Conservation (phyloP, 2,329 filamentous ascomycete species). For the Bipolaris oryzae region DNA sequence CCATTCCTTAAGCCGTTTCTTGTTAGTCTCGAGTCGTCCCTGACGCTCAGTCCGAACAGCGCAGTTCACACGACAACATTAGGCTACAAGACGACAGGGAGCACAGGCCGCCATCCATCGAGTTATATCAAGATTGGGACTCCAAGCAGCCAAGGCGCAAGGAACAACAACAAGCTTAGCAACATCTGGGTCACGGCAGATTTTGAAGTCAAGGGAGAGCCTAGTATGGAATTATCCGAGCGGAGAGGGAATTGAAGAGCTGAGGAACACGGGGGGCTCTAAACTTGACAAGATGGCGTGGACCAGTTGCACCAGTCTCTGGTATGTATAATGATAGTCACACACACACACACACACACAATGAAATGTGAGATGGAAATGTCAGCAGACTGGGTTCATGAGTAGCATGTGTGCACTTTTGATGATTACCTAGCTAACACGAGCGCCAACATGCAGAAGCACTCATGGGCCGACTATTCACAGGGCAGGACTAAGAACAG, state of each 20-base stretch:
- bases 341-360: too few species aligned
- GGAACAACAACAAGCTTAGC: neutral
- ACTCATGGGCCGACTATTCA: too few species aligned
- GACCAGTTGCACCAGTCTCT: too few species aligned
- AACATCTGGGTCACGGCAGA: neutral
- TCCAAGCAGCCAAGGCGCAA: neutral
- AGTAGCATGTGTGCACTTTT: too few species aligned
- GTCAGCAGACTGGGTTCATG: too few species aligned
- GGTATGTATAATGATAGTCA: too few species aligned
- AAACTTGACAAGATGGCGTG: too few species aligned
- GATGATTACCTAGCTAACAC: too few species aligned
- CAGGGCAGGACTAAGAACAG: too few species aligned
- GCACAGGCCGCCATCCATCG: neutral
- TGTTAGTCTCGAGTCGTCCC: slow-evolving; percentile 13
- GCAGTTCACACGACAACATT: neutral
- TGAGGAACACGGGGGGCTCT: too few species aligned
- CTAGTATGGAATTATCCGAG: neutral
- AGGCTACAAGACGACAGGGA: neutral
- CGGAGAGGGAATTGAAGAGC: neutral
- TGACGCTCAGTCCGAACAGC: neutral
- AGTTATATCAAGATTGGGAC: neutral
- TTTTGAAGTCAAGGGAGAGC: neutral
- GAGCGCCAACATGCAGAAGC: too few species aligned
- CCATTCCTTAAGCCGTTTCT: slow-evolving; percentile 17
- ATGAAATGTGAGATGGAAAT: too few species aligned